A percentile compares a stretch with the other conserved stretches of the same genome.
These are phyloP conservation scores for Mortierella sp. DNA, from an alignment of 371 early-diverging fungal genomes.

Conservation along the genomic window DNA sequence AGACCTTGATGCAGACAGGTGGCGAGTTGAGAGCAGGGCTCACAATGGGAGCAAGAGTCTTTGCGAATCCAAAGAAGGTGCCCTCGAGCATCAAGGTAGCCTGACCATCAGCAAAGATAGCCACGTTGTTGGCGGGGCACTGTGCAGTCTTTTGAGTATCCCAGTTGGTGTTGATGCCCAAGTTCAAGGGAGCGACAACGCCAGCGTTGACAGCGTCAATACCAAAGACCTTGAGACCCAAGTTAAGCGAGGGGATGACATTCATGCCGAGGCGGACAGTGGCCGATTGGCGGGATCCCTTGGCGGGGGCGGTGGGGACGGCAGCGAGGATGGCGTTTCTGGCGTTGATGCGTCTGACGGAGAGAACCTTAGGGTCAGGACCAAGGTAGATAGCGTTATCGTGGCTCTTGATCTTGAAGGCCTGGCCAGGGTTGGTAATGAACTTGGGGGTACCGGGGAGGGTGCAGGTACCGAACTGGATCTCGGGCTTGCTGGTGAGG, in stretches of 20 bases:
- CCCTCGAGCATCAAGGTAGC: slow-evolving; percentile 25
- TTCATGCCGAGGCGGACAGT: slow-evolving; percentile 27
- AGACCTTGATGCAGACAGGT: slow-evolving; percentile 23
- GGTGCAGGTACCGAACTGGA: slow-evolving; percentile 44
- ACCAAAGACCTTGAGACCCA: slow-evolving; percentile 36
- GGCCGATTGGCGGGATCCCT: slow-evolving; percentile 30
- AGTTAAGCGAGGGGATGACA: slow-evolving; percentile 19
- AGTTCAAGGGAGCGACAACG: slow-evolving; percentile 22
- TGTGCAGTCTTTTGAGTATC: slow-evolving; percentile 20
- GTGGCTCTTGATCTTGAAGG: background rate
- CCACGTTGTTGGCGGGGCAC: slow-evolving; percentile 39
- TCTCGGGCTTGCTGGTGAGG: slow-evolving; percentile 22
- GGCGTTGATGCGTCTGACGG: background rate
- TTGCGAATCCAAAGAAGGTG: slow-evolving; percentile 39
- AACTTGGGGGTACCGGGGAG: slow-evolving; percentile 29
- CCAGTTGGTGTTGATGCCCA: slow-evolving; percentile 37
- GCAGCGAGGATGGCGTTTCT: background rate
- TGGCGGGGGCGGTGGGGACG: slow-evolving; percentile 5
- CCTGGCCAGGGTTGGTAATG: background rate
- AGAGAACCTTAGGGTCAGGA: slow-evolving; percentile 10
- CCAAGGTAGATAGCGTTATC: slow-evolving; percentile 17
- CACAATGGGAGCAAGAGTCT: slow-evolving; percentile 18
- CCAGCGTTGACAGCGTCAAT: slow-evolving; percentile 22
- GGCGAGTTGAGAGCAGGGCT: slow-evolving; percentile 28
- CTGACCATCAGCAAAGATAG: slow-evolving; percentile 21